phyloP scores from a whole-genome alignment of 352 stramenopile species.

The Stephanocyclus meneghinianus region DNA sequence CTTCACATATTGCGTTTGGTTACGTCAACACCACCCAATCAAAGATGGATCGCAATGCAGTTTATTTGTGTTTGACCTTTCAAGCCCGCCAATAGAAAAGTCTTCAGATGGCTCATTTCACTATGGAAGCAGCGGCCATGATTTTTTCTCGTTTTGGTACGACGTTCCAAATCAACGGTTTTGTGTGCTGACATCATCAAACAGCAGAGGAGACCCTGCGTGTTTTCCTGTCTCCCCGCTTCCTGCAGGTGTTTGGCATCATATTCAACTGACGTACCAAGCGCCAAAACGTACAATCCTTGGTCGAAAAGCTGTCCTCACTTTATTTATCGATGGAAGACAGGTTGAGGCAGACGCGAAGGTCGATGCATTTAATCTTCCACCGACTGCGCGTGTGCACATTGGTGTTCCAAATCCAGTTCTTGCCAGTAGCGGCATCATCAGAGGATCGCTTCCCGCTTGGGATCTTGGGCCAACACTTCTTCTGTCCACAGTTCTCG shows the following conservation, averaged over 20 bases:
- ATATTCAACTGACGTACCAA: conserved; percentile 81
- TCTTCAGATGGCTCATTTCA: conserved; percentile 45
- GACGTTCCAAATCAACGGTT: conserved; percentile 76
- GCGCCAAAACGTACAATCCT: conserved; percentile 81
- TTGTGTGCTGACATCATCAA: conserved; percentile 76
- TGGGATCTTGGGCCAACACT: conserved; percentile 80
- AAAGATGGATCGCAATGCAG: conserved; percentile 64
- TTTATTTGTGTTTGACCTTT: conserved; percentile 81
- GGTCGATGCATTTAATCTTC: conserved; percentile 79
- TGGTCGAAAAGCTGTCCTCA: conserved; percentile 75
- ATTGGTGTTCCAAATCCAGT: conserved; percentile 80
- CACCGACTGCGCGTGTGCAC: conserved; percentile 72
- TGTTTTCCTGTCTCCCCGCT: conserved; percentile 79
- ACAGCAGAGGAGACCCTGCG: conserved; percentile 66
- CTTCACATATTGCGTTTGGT: conserved; percentile 80
- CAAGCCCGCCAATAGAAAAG: conserved; percentile 58
- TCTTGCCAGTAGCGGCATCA: conserved; percentile 72
- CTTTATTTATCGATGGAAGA: conserved; percentile 79
- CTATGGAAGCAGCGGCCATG: conserved; percentile 53
- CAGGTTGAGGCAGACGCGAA: conserved; percentile 80
- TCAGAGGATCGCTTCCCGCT: conserved; percentile 67
- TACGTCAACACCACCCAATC: conserved; percentile 63
- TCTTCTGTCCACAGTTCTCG: conserved; percentile 71
- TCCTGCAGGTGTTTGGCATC: conserved; percentile 78
- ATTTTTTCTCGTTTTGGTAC: conserved; percentile 82